Evolutionary conservation across 2,329 filamentous ascomycete species (phyloP).

Genomic region (Colletotrichum sp.): DNA sequence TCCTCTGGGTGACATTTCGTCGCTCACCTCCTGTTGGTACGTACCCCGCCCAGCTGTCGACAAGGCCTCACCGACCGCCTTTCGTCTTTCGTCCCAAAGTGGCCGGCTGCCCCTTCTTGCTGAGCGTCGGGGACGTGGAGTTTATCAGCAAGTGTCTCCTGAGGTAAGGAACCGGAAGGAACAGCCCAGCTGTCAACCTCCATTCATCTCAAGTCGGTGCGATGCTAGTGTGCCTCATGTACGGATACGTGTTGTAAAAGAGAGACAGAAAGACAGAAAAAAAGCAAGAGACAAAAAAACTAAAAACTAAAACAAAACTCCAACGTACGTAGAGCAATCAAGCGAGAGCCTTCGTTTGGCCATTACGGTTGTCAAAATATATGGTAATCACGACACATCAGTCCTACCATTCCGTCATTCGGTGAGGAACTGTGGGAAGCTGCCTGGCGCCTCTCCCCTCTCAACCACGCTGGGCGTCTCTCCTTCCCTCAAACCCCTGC

Average conservation of each 20-base stretch:
- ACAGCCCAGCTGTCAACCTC: neutral
- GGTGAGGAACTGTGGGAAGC: neutral
- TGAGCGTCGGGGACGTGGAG: neutral
- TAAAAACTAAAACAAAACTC: neutral
- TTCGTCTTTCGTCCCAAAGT: conserved; percentile 1
- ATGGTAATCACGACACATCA: conserved; percentile 6
- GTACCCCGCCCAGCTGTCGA: neutral
- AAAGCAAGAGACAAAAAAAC: neutral
- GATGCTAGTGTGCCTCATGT: neutral
- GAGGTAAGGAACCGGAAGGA: neutral
- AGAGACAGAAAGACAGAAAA: neutral
- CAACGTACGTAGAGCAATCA: neutral
- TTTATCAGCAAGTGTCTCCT: neutral
- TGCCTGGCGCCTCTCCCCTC: neutral
- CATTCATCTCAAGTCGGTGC: neutral
- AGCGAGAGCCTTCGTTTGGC: neutral
- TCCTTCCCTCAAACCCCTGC: neutral
- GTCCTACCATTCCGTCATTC: conserved; percentile 9
- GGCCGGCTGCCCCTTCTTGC: neutral
- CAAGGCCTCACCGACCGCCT: neutral
- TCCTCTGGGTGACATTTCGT: neutral
- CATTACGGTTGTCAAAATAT: neutral
- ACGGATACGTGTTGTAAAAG: neutral
- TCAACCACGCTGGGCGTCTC: neutral
- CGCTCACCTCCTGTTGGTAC: neutral